phyloP scores from a whole-genome alignment of 305 asterid species.

The Fraxinus xanthoxyloides region DNA sequence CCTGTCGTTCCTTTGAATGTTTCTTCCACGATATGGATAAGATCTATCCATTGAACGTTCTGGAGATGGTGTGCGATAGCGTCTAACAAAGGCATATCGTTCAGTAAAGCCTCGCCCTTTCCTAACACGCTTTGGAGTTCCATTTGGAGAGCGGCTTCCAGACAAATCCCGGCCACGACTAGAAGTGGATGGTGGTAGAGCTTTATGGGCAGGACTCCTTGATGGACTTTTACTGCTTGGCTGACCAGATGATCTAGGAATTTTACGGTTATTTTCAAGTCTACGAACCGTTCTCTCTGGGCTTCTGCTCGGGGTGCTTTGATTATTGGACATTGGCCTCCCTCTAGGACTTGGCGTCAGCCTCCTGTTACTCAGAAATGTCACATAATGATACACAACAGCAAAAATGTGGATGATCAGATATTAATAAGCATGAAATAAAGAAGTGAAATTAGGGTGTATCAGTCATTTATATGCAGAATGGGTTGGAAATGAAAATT shows the following conservation, averaged over 20 bases:
- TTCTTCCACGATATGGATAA: conserved; percentile 66
- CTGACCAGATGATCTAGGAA: conserved; percentile 30
- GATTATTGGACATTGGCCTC: conserved; percentile 37
- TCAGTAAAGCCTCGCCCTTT: conserved; percentile 97
- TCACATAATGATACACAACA: background rate
- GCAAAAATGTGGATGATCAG: background rate
- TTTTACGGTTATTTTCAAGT: conserved; percentile 28
- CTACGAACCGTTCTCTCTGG: conserved; percentile 32
- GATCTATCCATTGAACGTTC: conserved; percentile 65
- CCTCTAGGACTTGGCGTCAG: conserved; percentile 40
- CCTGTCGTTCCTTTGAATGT: conserved; percentile 74
- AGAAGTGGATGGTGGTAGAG: conserved; percentile 41
- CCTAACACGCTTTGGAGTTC: conserved; percentile 71
- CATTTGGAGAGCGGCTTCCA: conserved; percentile 70
- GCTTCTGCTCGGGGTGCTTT: conserved; percentile 44
- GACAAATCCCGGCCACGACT: conserved; percentile 46
- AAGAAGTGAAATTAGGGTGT: background rate
- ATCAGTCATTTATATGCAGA: background rate
- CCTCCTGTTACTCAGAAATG: conserved; percentile 44
- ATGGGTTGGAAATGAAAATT: background rate
- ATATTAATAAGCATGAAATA: background rate
- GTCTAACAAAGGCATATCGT: conserved; percentile 72
- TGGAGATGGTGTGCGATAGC: conserved; percentile 97
- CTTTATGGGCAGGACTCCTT: conserved; percentile 40
- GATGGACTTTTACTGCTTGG: conserved; percentile 35